Percentiles rank a stretch among this genome's conserved stretches.
phyloP scores from a whole-genome alignment of 139 green algal species.

The Haematococcus lacustris region DNA sequence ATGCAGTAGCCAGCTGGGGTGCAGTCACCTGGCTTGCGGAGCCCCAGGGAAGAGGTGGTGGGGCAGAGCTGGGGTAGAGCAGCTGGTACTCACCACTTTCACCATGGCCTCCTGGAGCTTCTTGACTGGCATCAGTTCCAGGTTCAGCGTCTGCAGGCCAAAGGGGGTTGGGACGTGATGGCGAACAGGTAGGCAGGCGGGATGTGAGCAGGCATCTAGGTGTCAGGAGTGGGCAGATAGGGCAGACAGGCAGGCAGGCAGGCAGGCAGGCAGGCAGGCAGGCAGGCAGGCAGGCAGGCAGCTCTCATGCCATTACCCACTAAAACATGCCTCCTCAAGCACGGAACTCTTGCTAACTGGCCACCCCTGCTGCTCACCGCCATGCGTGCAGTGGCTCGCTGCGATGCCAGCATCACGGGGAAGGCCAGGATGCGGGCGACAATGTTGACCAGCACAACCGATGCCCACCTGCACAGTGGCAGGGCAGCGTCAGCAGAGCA shows the following conservation, averaged over 20 bases:
- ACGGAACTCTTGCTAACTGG: not conserved
- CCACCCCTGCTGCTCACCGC: constrained; percentile 19
- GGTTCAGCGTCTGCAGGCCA: constrained; percentile 19
- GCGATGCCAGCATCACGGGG: constrained; percentile 59
- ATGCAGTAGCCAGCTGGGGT: not conserved
- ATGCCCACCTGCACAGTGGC: constrained; percentile 14
- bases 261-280: not conserved
- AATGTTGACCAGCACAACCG: constrained; percentile 30
- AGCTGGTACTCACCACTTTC: constrained; percentile 35
- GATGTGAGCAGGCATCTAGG: not conserved
- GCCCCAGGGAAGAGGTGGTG: not conserved
- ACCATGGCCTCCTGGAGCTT: constrained; percentile 24
- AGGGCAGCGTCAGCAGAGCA: not conserved
- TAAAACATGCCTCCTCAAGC: not conserved
- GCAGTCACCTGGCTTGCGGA: not conserved
- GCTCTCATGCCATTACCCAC: not conserved
- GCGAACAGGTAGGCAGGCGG: not conserved
- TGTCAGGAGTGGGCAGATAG: no score
- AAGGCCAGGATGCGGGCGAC: constrained; percentile 38
- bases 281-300: not conserved
- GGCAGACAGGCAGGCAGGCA: no score
- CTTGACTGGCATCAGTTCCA: constrained; percentile 31
- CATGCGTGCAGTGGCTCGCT: constrained; percentile 60
- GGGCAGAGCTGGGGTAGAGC: no score
- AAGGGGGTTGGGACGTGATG: no score